Evolutionary conservation across 345 rosid species (phyloP).

Genomic region (Eucalyptus polyanthemos): DNA sequence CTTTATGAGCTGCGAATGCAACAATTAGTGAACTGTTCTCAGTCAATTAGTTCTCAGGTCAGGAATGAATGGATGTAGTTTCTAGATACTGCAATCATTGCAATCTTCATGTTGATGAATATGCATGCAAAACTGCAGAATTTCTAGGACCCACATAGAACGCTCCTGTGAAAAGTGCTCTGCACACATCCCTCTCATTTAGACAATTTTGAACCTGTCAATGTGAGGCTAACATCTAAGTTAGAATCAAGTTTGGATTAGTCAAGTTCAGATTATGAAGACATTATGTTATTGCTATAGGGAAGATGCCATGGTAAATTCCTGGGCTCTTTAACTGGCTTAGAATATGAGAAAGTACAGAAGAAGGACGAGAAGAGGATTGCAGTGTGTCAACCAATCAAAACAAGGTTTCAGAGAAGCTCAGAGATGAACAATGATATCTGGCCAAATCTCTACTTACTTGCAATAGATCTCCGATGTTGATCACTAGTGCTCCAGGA

Average conservation of each 20-base stretch:
- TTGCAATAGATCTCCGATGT: constrained; percentile 41
- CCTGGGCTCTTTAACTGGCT: background rate
- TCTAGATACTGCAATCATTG: rapidly evolving
- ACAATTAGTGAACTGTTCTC: background rate
- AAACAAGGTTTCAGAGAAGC: background rate
- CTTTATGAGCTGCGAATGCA: background rate
- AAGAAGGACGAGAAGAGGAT: background rate
- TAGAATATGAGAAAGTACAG: background rate
- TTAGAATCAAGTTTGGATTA: background rate
- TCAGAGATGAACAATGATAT: background rate
- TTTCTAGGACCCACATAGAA: background rate
- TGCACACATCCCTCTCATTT: rapidly evolving
- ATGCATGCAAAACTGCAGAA: background rate
- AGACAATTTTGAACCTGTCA: background rate
- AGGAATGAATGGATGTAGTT: background rate
- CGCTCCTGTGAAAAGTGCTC: background rate
- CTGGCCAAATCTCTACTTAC: constrained; percentile 9
- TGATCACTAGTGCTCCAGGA: constrained; percentile 35
- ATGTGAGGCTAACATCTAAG: background rate
- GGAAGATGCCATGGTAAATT: background rate
- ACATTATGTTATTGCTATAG: no score
- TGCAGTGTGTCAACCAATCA: background rate
- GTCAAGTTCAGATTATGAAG: background rate
- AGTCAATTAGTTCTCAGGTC: background rate
- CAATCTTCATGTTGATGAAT: background rate